These are phyloP conservation scores for Groenewaldozyma auringiensis DNA, from an alignment of 1,139 yeast species.

Conservation along the genomic window DNA sequence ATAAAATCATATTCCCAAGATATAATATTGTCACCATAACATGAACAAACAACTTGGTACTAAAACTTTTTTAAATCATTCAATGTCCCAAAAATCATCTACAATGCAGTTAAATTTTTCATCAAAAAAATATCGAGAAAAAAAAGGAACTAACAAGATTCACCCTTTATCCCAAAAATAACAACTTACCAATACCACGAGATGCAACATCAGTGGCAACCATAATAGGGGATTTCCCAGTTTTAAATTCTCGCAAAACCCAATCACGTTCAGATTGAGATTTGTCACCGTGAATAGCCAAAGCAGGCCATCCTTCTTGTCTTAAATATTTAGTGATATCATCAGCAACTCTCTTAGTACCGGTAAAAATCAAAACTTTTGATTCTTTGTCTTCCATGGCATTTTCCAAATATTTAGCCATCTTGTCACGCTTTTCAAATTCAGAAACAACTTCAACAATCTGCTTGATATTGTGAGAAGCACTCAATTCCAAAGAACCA, in stretches of 20 bases:
- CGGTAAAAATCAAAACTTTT: conserved; percentile 80
- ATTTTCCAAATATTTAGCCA: conserved; percentile 72
- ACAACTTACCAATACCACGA: conserved; percentile 97
- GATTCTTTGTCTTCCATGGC: conserved; percentile 74
- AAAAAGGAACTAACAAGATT: background rate
- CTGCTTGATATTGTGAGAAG: conserved; percentile 94
- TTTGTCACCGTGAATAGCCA: conserved; percentile 98
- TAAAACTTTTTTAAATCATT: too few species aligned
- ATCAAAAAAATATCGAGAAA: background rate
- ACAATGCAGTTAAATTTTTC: background rate
- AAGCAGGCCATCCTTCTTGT: conserved; percentile 98
- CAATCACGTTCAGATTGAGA: conserved; percentile 98
- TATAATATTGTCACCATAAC: background rate
- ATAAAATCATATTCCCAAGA: too few species aligned
- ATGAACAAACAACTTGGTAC: background rate
- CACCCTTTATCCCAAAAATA: background rate
- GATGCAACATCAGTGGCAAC: conserved; percentile 99
- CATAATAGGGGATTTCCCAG: conserved; percentile 92
- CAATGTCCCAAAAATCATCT: background rate
- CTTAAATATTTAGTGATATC: conserved; percentile 87
- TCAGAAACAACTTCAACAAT: conserved; percentile 85
- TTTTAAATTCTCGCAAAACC: conserved; percentile 88
- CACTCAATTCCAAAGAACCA: conserved; percentile 93
- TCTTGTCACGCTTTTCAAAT: conserved; percentile 89
- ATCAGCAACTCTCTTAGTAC: conserved; percentile 97